Conservation (phyloP, 2,329 filamentous ascomycete genomes). For the Apiospora phragmitis region DNA sequence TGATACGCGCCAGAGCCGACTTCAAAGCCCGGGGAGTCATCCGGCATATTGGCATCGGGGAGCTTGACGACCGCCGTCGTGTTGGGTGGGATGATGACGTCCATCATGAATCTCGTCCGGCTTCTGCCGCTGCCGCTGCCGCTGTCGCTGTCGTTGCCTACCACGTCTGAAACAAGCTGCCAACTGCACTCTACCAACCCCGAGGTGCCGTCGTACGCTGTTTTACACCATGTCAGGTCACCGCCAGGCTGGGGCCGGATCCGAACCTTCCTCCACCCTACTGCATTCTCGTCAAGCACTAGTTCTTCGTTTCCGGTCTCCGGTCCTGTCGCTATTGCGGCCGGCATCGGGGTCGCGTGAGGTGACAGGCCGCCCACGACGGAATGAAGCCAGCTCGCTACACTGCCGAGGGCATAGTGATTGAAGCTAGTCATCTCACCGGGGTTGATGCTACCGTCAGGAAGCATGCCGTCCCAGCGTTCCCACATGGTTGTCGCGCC, state of each 20-base stretch:
- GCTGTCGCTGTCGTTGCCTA: too few species aligned
- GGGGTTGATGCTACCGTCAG: slow-evolving; percentile 33
- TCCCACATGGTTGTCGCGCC: slow-evolving; percentile 40
- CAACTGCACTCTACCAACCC: background rate
- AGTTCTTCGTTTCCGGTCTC: background rate
- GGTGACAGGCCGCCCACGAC: slow-evolving; percentile 25
- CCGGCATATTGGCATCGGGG: background rate
- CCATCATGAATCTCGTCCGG: background rate
- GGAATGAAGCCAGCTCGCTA: slow-evolving; percentile 37
- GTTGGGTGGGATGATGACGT: background rate
- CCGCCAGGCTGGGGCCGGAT: background rate
- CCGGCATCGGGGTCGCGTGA: background rate
- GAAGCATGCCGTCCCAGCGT: slow-evolving; percentile 38
- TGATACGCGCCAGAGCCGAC: background rate
- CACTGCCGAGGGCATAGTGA: slow-evolving; percentile 38
- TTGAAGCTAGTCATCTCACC: slow-evolving; percentile 39
- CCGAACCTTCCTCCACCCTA: background rate
- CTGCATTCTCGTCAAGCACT: background rate
- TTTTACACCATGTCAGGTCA: background rate
- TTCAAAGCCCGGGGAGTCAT: background rate
- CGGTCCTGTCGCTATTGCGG: background rate
- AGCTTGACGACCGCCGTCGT: background rate
- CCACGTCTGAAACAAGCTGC: background rate
- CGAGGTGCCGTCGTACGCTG: background rate
- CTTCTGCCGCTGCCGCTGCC: too few species aligned